Evolutionary conservation across 805 yeast genomes (phyloP).

Genomic region (Pichia ethanolica): DNA sequence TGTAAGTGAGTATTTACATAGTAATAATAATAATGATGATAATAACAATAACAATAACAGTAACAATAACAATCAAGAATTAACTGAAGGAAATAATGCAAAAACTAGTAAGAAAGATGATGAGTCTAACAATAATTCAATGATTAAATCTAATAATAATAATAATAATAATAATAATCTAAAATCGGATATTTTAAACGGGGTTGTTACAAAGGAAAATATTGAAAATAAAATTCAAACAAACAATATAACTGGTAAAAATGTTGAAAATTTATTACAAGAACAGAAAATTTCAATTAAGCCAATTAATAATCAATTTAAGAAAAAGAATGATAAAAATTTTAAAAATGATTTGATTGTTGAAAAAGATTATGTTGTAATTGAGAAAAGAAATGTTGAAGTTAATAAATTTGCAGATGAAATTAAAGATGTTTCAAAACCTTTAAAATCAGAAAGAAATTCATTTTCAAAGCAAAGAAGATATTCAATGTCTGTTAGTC

Average conservation of each 20-base stretch:
- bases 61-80: neutral
- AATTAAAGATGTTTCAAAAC: conserved; percentile 41
- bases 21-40: neutral
- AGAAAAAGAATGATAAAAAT: neutral
- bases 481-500: conserved; percentile 33
- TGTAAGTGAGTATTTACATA: conserved; percentile 62
- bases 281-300: conserved; percentile 4
- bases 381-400: conserved; percentile 90
- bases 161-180: neutral
- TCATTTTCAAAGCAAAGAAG: conserved; percentile 14
- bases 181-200: conserved; percentile 1
- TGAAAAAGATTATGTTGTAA: conserved; percentile 88
- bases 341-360: conserved; percentile 23
- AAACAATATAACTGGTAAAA: neutral
- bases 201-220: neutral
- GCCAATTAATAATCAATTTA: neutral
- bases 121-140: neutral
- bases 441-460: conserved; percentile 30
- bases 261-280: conserved; percentile 7
- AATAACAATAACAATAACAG: neutral
- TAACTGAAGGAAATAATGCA: too few relatives aligned
- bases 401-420: conserved; percentile 95
- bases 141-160: conserved; percentile 5
- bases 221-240: neutral
- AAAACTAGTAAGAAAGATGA: too few relatives aligned